phyloP scores from a whole-genome alignment of 1,139 yeast species.

The Geotrichum siamense region DNA sequence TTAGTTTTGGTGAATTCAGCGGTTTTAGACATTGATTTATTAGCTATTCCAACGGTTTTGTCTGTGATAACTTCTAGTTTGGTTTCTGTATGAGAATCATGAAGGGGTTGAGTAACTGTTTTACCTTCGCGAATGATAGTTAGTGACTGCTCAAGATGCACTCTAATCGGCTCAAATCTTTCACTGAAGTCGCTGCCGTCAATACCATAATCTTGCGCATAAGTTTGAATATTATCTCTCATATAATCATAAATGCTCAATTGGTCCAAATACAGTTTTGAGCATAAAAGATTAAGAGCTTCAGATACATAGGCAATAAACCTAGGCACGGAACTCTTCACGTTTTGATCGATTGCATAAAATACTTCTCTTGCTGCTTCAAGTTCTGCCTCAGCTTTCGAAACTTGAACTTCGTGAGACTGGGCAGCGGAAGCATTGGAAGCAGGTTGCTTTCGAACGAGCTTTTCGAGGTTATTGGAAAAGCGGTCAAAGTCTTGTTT shows the following conservation, averaged over 20 bases:
- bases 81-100: slow-evolving; percentile 17
- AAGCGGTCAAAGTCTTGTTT: slow-evolving; percentile 42
- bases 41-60: slow-evolving; percentile 7
- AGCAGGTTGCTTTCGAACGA: slow-evolving; percentile 35
- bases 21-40: slow-evolving; percentile 18
- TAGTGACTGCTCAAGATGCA: slow-evolving; percentile 30
- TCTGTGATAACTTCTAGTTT: slow-evolving; percentile 22
- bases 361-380: slow-evolving; percentile 31
- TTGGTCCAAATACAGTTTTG: slow-evolving; percentile 31
- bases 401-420: slow-evolving; percentile 32
- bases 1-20: slow-evolving; percentile 16
- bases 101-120: slow-evolving; percentile 28
- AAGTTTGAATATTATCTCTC: slow-evolving; percentile 25
- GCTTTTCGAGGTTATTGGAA: slow-evolving; percentile 40
- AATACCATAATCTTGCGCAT: slow-evolving; percentile 27
- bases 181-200: slow-evolving; percentile 22
- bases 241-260: slow-evolving; percentile 25
- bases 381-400: slow-evolving; percentile 29
- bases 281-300: slow-evolving; percentile 39
- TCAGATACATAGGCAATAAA: slow-evolving; percentile 45
- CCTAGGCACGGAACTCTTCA: slow-evolving; percentile 43
- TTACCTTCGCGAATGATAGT: slow-evolving; percentile 27
- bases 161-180: slow-evolving; percentile 28
- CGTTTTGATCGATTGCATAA: slow-evolving; percentile 39
- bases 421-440: slow-evolving; percentile 18